Conservation (phyloP, 2,329 filamentous ascomycete genomes). For the Metarhizium anisopliae region DNA sequence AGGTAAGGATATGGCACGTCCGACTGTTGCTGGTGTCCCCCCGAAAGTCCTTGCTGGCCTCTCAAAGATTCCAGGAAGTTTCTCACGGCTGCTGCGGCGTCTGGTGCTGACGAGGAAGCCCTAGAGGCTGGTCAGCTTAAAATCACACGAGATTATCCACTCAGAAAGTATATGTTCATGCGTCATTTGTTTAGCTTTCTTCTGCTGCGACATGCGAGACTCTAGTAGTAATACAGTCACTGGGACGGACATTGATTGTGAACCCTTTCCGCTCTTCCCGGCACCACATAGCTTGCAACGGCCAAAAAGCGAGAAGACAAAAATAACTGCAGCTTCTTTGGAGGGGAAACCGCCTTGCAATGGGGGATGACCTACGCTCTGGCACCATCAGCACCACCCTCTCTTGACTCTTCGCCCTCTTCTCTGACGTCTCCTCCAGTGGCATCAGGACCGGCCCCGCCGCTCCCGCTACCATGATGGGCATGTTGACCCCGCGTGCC, state of each 20-base stretch:
- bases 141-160: slow-evolving; percentile 3
- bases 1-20: slow-evolving; percentile 72
- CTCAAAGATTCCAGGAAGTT: slow-evolving; percentile 82
- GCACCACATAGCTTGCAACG: slow-evolving; percentile 9
- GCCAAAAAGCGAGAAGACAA: slow-evolving; percentile 6
- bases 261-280: slow-evolving; percentile 7
- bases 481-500: slow-evolving; percentile 50
- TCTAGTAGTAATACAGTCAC: slow-evolving; percentile 22
- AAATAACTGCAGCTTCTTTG: slow-evolving; percentile 9
- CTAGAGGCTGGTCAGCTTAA: slow-evolving; percentile 42
- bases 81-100: slow-evolving; percentile 72
- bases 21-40: slow-evolving; percentile 22
- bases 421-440: slow-evolving; percentile 87
- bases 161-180: neutral
- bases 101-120: slow-evolving; percentile 48
- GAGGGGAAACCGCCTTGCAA: slow-evolving; percentile 16
- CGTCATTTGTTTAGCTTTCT: slow-evolving; percentile 14
- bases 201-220: slow-evolving; percentile 14
- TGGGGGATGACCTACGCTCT: slow-evolving; percentile 83
- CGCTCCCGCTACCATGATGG: slow-evolving; percentile 53
- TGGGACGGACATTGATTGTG: slow-evolving; percentile 8
- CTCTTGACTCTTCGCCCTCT: slow-evolving; percentile 79
- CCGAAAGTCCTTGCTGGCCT: slow-evolving; percentile 36
- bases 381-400: slow-evolving; percentile 92
- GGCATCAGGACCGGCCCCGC: slow-evolving; percentile 76